phyloP scores from a whole-genome alignment of 345 rosid genomes.

The Camelina sativa region DNA sequence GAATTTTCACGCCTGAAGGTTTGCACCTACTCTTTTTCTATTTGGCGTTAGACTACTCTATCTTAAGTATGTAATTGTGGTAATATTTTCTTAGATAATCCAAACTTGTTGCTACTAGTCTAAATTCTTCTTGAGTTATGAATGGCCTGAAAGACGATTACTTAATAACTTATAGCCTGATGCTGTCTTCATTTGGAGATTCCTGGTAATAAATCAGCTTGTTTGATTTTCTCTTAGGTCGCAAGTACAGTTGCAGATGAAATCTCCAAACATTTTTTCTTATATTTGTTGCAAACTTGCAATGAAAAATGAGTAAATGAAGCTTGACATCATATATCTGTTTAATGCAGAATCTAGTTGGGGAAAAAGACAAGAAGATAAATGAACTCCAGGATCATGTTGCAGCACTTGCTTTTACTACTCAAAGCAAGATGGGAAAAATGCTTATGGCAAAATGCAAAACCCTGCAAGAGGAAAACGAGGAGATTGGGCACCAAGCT shows the following conservation, averaged over 20 bases:
- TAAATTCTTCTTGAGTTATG: slow-evolving; percentile 1
- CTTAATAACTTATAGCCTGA: neutral
- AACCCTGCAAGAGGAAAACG: slow-evolving; percentile 95
- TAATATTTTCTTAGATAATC: slow-evolving; percentile 4
- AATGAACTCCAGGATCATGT: slow-evolving; percentile 93
- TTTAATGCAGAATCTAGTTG: slow-evolving; percentile 70
- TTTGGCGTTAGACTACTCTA: neutral
- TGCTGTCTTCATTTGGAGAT: neutral
- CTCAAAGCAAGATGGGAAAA: slow-evolving; percentile 90
- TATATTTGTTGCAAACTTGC: neutral
- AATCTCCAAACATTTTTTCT: neutral
- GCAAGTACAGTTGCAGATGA: neutral
- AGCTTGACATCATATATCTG: slow-evolving; percentile 5
- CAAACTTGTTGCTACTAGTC: neutral
- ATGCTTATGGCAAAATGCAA: slow-evolving; percentile 95
- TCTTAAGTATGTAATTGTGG: neutral
- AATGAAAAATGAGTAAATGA: neutral
- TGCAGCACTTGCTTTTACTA: slow-evolving; percentile 86
- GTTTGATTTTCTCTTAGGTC: slow-evolving; percentile 13
- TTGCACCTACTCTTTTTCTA: slow-evolving; percentile 40
- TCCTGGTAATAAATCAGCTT: neutral
- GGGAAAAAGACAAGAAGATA: slow-evolving; percentile 95
- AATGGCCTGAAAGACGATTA: slow-evolving; percentile 15
- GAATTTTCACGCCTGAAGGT: slow-evolving; percentile 94
- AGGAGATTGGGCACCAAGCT: slow-evolving; percentile 95